phyloP scores from a whole-genome alignment of 2,329 filamentous ascomycete species.

The Calonectria pseudoturangicola region DNA sequence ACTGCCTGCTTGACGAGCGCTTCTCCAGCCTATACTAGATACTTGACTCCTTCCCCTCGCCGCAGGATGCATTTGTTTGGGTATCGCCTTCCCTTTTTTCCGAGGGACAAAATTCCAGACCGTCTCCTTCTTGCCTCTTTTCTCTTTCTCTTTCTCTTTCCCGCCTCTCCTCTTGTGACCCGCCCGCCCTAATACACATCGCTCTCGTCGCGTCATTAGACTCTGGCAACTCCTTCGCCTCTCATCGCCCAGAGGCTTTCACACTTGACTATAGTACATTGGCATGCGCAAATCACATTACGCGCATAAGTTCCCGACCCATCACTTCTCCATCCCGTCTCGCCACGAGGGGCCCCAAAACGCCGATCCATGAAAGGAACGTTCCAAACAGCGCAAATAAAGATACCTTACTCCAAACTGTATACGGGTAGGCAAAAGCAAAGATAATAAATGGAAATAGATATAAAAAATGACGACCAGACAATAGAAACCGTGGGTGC shows the following conservation, averaged over 20 bases:
- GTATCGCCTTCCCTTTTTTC: constrained; percentile 54
- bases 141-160: constrained; percentile 31
- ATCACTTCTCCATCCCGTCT: constrained; percentile 36
- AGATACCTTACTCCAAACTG: constrained; percentile 51
- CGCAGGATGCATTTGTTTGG: constrained; percentile 46
- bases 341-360: constrained; percentile 43
- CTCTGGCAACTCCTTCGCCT: constrained; percentile 16
- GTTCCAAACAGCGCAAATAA: constrained; percentile 42
- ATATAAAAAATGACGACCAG: neutral
- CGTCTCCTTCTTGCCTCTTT: constrained; percentile 26
- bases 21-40: constrained; percentile 33
- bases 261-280: constrained; percentile 37
- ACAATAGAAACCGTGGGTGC: constrained; percentile 17
- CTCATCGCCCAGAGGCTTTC: constrained; percentile 14
- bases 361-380: constrained; percentile 49
- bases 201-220: constrained; percentile 38
- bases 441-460: constrained; percentile 32
- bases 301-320: constrained; percentile 40
- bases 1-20: constrained; percentile 27
- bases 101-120: constrained; percentile 45
- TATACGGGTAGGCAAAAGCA: constrained; percentile 42
- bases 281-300: constrained; percentile 44
- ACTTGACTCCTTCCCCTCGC: constrained; percentile 34
- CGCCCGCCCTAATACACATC: constrained; percentile 7
- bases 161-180: neutral